Evolutionary conservation across 345 rosid genomes (phyloP), one percentile per base, ranked within the genome.

Genomic region (Microcos paniculata): DNA sequence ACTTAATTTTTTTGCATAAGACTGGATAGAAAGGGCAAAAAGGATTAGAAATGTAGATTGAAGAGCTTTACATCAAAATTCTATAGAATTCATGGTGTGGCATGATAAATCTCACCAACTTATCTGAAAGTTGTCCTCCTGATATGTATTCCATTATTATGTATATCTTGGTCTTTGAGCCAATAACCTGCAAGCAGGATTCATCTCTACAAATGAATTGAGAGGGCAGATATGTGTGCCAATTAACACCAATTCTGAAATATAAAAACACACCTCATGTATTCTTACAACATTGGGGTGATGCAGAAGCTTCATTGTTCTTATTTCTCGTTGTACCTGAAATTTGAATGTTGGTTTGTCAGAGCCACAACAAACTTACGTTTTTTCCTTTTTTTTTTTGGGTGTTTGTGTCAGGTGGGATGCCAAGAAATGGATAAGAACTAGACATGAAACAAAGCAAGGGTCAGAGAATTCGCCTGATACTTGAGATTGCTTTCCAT

Each of bases 41-140:
- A 69, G 70, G 55, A 66, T 53, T 73, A 67, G 53, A 74, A 23
- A 33, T 26, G 12, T 35, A 33, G 42, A 2, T 16, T 38, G 7
- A 80, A 30, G 52, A 8, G 40, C 40, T 62, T n/a, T 56, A 5
- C 4, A 52, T 8, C 38, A 38, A 52, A 30, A 53, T 58, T 57
- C 12, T 52, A 26, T 52, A 12, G 43, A 48, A 72, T 40, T 46
- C 30, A 11, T 56, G 38, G 42, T 52, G 65, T 26, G 78, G 82
- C 58, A 58, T 18, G 42, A 58, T 24, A 30, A 66, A 40, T 33
- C 89, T 82, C 72, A 86, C 97, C 91, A 91, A 80, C 86, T 92
- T 93, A 83, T 93, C 90, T 14, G 96, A 90, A 67, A 95, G 90
- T 67, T 87, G 97, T 24, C 94, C 97, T 73, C 98, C 98, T 18